A percentile compares a stretch with the other conserved stretches of the same genome.
Conservation (phyloP, 208 protist genomes). For the Acanthamoeba castellanii region DNA sequence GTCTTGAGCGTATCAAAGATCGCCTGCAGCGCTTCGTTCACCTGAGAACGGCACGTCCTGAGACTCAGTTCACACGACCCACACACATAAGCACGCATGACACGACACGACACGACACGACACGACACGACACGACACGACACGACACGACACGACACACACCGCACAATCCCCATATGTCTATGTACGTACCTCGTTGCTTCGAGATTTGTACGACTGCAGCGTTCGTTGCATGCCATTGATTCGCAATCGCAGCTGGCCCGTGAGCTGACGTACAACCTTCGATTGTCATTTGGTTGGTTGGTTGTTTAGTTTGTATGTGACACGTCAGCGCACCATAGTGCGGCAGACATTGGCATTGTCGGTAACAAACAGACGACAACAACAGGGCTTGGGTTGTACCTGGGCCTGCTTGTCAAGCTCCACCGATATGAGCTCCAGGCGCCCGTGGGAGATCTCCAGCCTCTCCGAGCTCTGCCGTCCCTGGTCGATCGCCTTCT, state of each 20-base stretch:
- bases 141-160: too few species aligned
- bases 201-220: constrained; percentile 8
- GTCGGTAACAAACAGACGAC: constrained; percentile 6
- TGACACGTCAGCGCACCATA: not conserved
- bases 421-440: constrained; percentile 13
- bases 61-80: not conserved
- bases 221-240: constrained; percentile 30
- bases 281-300: not conserved
- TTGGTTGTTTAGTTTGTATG: not conserved
- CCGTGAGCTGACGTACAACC: constrained; percentile 31
- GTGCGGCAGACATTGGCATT: too few species aligned
- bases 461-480: constrained; percentile 43
- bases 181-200: not conserved
- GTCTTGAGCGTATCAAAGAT: constrained; percentile 37
- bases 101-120: not conserved
- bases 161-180: too few species aligned
- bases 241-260: constrained; percentile 4
- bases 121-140: not conserved
- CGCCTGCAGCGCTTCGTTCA: not conserved
- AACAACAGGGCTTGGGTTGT: not conserved
- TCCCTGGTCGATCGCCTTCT: constrained; percentile 37
- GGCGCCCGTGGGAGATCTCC: not conserved
- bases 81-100: too few species aligned
- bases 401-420: constrained; percentile 54
- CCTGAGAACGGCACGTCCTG: not conserved